Conservation (phyloP, 768 basidiomycete genomes). For the Sarcodon sp. region DNA sequence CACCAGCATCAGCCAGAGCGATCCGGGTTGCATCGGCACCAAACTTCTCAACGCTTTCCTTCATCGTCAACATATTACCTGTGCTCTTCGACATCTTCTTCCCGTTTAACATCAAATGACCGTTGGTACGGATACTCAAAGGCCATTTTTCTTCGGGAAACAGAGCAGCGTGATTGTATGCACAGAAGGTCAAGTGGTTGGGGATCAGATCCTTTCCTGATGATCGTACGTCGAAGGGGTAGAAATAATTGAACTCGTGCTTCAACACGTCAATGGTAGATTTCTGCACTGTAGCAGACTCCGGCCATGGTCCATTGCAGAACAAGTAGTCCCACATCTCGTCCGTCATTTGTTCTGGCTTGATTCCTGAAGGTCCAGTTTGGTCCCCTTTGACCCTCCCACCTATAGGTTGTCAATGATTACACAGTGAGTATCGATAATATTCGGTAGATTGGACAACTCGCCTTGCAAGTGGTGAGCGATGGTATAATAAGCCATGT, state of each 20-base stretch:
- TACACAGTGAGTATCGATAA: neutral
- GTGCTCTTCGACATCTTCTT: conserved; percentile 99
- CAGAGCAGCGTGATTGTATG: conserved; percentile 93
- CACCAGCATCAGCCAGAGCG: conserved; percentile 91
- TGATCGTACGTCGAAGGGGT: conserved; percentile 95
- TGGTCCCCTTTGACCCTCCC: conserved; percentile 68
- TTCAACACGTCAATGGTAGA: conserved; percentile 80
- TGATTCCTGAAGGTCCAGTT: conserved; percentile 76
- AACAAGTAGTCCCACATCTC: conserved; percentile 96
- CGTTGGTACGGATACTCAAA: conserved; percentile 84
- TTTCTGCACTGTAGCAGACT: conserved; percentile 44
- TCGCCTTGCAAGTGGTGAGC: conserved; percentile 84
- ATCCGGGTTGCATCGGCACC: conserved; percentile 93
- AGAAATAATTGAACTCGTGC: conserved; percentile 92
- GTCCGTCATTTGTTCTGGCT: conserved; percentile 89
- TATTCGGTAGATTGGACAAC: conserved; percentile 8
- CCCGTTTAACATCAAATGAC: conserved; percentile 93
- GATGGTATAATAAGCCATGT: conserved; percentile 97
- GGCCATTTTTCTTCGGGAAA: conserved; percentile 91
- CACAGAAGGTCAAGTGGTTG: conserved; percentile 87
- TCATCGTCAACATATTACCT: conserved; percentile 88
- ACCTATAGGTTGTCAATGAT: conserved; percentile 14
- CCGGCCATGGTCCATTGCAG: conserved; percentile 65
- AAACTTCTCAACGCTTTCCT: conserved; percentile 85
- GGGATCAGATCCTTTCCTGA: conserved; percentile 96